These are phyloP conservation scores for Leptographium galeiforme DNA, from an alignment of 2,329 filamentous ascomycete genomes.

Conservation along the genomic window DNA sequence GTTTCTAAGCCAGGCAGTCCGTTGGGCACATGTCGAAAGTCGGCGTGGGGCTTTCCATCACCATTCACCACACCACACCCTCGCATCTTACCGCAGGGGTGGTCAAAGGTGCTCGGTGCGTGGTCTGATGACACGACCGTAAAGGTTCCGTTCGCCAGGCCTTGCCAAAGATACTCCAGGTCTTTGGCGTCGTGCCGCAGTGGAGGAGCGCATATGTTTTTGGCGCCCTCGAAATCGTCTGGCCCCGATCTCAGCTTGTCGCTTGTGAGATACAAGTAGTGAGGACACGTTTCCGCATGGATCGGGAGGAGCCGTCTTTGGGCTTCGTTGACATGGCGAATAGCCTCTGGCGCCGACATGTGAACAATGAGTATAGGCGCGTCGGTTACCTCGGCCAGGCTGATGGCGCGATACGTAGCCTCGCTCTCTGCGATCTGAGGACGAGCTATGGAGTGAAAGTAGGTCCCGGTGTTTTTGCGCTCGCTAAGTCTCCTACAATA, in stretches of 20 bases:
- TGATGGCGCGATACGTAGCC: constrained; percentile 35
- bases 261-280: constrained; percentile 40
- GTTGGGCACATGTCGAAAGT: constrained; percentile 42
- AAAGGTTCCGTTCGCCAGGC: constrained; percentile 38
- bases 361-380: constrained; percentile 39
- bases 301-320: constrained; percentile 36
- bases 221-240: constrained; percentile 23
- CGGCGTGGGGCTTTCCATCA: constrained; percentile 6
- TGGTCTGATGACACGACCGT: constrained; percentile 37
- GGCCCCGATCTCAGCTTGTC: constrained; percentile 16
- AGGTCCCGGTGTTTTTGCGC: constrained; percentile 20
- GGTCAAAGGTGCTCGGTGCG: constrained; percentile 33
- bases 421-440: constrained; percentile 33
- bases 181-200: constrained; percentile 29
- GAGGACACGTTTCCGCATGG: constrained; percentile 43
- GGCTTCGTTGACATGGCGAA: constrained; percentile 32
- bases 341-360: constrained; percentile 32
- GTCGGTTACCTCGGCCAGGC: constrained; percentile 33
- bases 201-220: constrained; percentile 38
- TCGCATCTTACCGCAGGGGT: constrained; percentile 17
- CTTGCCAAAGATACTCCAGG: constrained; percentile 36
- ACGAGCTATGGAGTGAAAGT: constrained; percentile 30
- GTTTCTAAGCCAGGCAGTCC: constrained; percentile 45
- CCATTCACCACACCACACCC: constrained; percentile 3
- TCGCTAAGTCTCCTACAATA: constrained; percentile 12